A percentile compares a stretch with the other conserved stretches of the same genome.
phyloP scores from a whole-genome alignment of 768 basidiomycete species.

The Cystofilobasidium ferigula region DNA sequence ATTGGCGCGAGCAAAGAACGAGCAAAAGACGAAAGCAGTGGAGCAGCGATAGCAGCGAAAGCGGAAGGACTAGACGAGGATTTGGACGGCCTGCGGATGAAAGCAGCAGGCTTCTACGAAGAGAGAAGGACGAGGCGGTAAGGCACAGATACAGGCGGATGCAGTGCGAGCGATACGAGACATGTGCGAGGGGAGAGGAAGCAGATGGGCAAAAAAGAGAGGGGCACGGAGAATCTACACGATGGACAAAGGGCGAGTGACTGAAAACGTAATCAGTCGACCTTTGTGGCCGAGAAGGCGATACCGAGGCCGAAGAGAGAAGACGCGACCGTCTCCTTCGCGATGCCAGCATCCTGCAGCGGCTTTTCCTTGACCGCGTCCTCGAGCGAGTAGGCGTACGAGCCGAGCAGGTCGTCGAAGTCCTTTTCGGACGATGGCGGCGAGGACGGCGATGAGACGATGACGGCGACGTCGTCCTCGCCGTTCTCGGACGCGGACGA shows the following conservation, averaged over 20 bases:
- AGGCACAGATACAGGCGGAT: too few species aligned
- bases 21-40: too few species aligned
- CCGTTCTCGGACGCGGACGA: constrained; percentile 6
- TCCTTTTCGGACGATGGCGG: not conserved
- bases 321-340: not conserved
- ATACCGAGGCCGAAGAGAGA: constrained; percentile 1
- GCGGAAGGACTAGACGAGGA: too few species aligned
- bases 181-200: too few species aligned
- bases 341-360: not conserved
- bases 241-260: not conserved
- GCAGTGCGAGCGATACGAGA: too few species aligned
- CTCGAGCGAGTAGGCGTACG: not conserved
- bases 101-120: too few species aligned
- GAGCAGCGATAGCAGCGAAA: too few species aligned
- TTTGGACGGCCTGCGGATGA: too few species aligned
- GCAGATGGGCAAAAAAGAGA: not conserved
- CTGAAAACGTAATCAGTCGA: not conserved
- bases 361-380: not conserved
- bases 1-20: too few species aligned
- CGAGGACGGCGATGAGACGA: not conserved
- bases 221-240: not conserved
- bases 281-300: not conserved
- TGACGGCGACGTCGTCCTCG: constrained; percentile 14
- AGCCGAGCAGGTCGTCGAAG: not conserved
- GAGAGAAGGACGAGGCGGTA: too few species aligned